Base-by-base conservation (phyloP, 2,329 filamentous ascomycete species). In the Dactylellina haptotyla region DNA sequence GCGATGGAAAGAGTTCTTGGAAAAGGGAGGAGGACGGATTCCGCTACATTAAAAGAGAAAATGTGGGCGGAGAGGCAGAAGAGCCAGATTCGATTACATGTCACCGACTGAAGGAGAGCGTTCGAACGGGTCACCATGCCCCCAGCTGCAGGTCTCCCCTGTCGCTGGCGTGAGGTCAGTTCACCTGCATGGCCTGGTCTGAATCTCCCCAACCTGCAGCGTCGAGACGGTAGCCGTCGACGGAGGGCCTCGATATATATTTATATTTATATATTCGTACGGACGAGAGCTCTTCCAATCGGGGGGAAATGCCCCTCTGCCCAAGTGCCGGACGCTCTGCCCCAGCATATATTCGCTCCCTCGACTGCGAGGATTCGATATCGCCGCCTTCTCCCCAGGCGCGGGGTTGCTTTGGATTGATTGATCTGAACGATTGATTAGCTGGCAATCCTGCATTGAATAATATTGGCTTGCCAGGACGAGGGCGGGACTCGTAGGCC, bases 61-160 rank as follows among this genome's bases (percentile, higher is more conserved):
- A 12, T 12, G 48, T 8, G 45, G 14, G 18, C 10, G 26, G n/a
- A 30, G 4, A 12, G n/a, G 32, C 10, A 16, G 30, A 48, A 41
- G 48, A 20, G 39, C 16, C 30, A 26, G 30, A 23, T 8, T 23
- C 25, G 26, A 18, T 25, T 46, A 61, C 56, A 61, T 61, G 56
- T 61, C 56, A 61, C 56, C 41, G 48, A 20, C 23, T 16, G 25
- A 48, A 12, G 28, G 23, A 43, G 50, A 28, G 20, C 20, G 41
- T 45, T 28, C 48, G 37, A 58, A 66, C 39, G 28, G 64, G 64
- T 62, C 41, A 70, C 48, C 37, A 39, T 50, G 65, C 56, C 56
- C 65, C 54, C 64, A 45, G 51, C 56, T 69, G 54, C 62, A 66
- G 62, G 62, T 69, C 45, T 45, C 64, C 64, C 64, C 64, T 69